Base-by-base conservation (phyloP, 306 rosid species). In the Pyrus bretschneideri region DNA sequence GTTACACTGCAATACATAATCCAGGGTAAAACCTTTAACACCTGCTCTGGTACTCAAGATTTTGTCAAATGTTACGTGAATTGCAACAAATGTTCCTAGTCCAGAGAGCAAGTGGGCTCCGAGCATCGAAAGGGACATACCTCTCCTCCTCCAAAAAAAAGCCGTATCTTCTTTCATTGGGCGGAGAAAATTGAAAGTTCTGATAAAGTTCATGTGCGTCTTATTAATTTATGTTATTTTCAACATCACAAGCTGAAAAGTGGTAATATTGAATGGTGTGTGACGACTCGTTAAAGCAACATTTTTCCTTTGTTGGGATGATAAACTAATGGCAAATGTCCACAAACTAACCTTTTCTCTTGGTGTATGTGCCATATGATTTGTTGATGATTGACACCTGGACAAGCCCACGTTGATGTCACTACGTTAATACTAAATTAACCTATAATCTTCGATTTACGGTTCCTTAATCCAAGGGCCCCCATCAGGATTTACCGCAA, bases 351-450 rank as follows among this genome's bases (percentile, higher is more conserved):
- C 58, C 71, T 78, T 79, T 76, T 70, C 18, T 46, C 76, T 88
- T 72, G 88, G 88, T 66, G 54, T 74, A 40, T 74, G 88, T 42
- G 46, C 81, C 22, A 4, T 75, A 88, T 90, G 78, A 90, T 86
- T 78, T 78, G 72, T 83, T 86, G 89, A 87, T 87, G 74, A 91
- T 91, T 85, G 96, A 88, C 96, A 91, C 90, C 87, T 91, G 96
- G 83, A 88, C 63, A 52, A 70, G 27, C 51, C 64, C 52, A 65
- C 33, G 59, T 55, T 52, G 35, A 40, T 63, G 72, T 72, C 79
- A 72, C 75, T 49, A 17, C 73, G 67, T 31, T 44, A 61, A 15
- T 54, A 61, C 27, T 67, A 63, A 27, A 68, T 60, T 61, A 63
- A 49, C 73, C 59, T 5, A 1, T 72, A 71, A 61, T 73, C 82